Percentiles rank a stretch among this genome's conserved stretches.
phyloP scores from a whole-genome alignment of 1,284 basidiomycete genomes.

The Spongispora temasekensis region DNA sequence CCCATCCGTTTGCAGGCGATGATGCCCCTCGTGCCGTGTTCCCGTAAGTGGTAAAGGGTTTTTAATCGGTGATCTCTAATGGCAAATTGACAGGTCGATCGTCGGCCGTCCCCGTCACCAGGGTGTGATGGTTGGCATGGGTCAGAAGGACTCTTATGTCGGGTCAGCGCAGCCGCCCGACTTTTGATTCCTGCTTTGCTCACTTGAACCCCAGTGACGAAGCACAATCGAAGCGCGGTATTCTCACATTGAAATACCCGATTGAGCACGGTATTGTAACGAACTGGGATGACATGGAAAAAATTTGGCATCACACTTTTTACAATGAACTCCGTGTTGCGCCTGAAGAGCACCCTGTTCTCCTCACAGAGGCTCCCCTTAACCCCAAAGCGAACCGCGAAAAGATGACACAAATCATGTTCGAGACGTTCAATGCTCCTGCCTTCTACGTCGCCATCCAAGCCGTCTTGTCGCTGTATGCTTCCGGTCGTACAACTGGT shows the following conservation, averaged over 20 bases:
- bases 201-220: constrained; percentile 59
- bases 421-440: constrained; percentile 90
- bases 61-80: constrained; percentile 12
- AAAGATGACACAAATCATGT: constrained; percentile 97
- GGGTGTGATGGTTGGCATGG: constrained; percentile 86
- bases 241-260: constrained; percentile 84
- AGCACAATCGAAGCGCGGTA: constrained; percentile 91
- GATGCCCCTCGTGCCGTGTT: constrained; percentile 79
- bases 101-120: constrained; percentile 87
- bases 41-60: constrained; percentile 46
- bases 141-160: constrained; percentile 81
- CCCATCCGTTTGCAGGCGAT: constrained; percentile 49
- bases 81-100: constrained; percentile 56
- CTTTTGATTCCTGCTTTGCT: not conserved
- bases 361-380: constrained; percentile 85
- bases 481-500: constrained; percentile 87
- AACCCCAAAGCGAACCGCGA: constrained; percentile 92
- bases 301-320: constrained; percentile 90
- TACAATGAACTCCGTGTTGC: constrained; percentile 82
- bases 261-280: constrained; percentile 83
- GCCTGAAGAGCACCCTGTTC: constrained; percentile 86
- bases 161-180: constrained; percentile 45
- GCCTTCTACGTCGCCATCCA: constrained; percentile 92
- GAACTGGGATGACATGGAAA: constrained; percentile 95
- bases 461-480: constrained; percentile 87